Percentiles rank a stretch among this genome's conserved stretches.
Evolutionary conservation across 2,329 filamentous ascomycete genomes (phyloP).

Genomic region (Pseudopyricularia javanii): DNA sequence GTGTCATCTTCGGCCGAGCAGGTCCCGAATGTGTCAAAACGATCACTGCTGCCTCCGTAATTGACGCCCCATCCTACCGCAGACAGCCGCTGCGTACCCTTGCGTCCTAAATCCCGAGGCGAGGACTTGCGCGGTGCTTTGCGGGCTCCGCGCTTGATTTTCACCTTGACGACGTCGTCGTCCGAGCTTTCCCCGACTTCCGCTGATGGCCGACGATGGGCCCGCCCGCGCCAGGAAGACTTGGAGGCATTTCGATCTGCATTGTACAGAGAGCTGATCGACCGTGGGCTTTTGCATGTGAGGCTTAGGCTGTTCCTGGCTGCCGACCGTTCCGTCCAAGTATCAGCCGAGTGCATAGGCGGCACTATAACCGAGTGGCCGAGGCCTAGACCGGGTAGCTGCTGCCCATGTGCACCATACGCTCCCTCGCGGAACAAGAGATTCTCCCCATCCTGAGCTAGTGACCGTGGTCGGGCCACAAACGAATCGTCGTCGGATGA

Average conservation of each 20-base stretch:
- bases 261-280: neutral
- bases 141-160: neutral
- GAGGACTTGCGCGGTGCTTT: neutral
- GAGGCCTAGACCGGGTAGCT: constrained; percentile 22
- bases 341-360: neutral
- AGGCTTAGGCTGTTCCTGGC: neutral
- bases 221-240: neutral
- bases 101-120: neutral
- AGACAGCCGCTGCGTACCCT: neutral
- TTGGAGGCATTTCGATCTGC: neutral
- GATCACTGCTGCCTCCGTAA: neutral
- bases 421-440: constrained; percentile 22
- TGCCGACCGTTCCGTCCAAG: neutral
- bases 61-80: neutral
- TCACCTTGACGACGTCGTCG: neutral
- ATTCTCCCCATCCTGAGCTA: constrained; percentile 19
- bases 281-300: neutral
- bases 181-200: neutral
- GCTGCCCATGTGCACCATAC: constrained; percentile 14
- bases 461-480: constrained; percentile 3
- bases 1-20: neutral
- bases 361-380: neutral
- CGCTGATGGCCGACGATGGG: neutral
- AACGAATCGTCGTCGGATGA: constrained; percentile 25
- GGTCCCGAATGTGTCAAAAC: neutral